phyloP scores from a whole-genome alignment of 257 asterid genomes.

The Thymus quinquecostatus region DNA sequence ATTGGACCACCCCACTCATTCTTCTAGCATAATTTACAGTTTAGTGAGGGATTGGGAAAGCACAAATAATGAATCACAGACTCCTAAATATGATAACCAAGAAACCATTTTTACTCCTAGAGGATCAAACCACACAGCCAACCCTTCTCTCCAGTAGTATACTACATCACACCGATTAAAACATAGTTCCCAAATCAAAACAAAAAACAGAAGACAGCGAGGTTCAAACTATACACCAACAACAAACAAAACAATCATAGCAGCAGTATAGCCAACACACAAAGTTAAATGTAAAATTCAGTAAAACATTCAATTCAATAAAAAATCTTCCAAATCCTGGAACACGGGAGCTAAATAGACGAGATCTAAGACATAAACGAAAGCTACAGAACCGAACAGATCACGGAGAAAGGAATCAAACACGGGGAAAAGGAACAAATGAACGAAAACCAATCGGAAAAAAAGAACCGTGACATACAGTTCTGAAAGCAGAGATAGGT shows the following conservation, averaged over 20 bases:
- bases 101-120: background rate
- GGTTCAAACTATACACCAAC: background rate
- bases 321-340: background rate
- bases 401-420: background rate
- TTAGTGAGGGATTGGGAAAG: too few species aligned
- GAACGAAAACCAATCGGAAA: background rate
- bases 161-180: background rate
- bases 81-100: background rate
- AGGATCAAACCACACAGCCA: background rate
- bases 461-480: constrained; percentile 37
- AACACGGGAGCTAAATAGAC: background rate
- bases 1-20: background rate
- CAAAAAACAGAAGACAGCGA: too few species aligned
- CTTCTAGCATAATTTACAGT: background rate
- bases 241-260: background rate
- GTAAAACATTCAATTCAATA: background rate
- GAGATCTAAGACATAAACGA: background rate
- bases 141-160: background rate
- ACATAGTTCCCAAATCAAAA: background rate
- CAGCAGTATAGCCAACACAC: background rate
- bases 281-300: background rate
- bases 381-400: constrained; percentile 3
- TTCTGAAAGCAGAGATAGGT: constrained; percentile 48
- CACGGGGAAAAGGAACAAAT: background rate
- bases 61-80: background rate